Evolutionary conservation across 345 rosid genomes (phyloP), one percentile per base, ranked within the genome.

Genomic region (Erysimum cheiranthoides): DNA sequence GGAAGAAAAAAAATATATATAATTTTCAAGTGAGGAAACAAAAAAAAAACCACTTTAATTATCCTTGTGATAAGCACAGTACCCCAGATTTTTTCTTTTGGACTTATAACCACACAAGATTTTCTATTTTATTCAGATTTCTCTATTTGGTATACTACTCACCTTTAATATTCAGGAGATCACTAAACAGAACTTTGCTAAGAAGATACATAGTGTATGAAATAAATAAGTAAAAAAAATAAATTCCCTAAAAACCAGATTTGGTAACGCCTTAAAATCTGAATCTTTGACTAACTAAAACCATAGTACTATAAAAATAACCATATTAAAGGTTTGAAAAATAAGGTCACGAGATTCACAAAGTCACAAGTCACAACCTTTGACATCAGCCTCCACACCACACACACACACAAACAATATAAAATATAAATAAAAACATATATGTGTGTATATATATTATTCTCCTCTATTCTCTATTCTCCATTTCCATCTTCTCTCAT

Each of bases 281-380:
- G 32, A 66, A 74, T 74, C 40, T 66, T 57, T 67, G 66, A 74
- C 50, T 56, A 45, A 65, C 56, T 16, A 62, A 62, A 62, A 50
- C 43, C 18, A 63, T 52, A 27, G 17, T 13, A 53, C 58, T 12
- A 5, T 11, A 18, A 3, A 35, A 17, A 60, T 3, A 61, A 64
- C 40, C 54, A 64, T 30, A 47, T 47, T 58, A 28, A 58, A 58
- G 17, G 7, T 38, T 67, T 25, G 6, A 30, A 13, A 66, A 51
- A 76, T 28, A 61, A 51, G 74, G 70, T 76, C 59, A 76, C 80
- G 75, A 70, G 80, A 62, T 14, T 70, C 71, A 56, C 75, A 54
- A 49, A 68, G 63, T 50, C 73, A 68, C 68, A 49, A 59, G 38
- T 46, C 49, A 53, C 65, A 73, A 57, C 52, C 59, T 70, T 76